A percentile compares a stretch with the other conserved stretches of the same genome.
These are phyloP conservation scores for Tillandsia fasciculata DNA, from an alignment of 176 grass and related monocot genomes.

Conservation along the genomic window DNA sequence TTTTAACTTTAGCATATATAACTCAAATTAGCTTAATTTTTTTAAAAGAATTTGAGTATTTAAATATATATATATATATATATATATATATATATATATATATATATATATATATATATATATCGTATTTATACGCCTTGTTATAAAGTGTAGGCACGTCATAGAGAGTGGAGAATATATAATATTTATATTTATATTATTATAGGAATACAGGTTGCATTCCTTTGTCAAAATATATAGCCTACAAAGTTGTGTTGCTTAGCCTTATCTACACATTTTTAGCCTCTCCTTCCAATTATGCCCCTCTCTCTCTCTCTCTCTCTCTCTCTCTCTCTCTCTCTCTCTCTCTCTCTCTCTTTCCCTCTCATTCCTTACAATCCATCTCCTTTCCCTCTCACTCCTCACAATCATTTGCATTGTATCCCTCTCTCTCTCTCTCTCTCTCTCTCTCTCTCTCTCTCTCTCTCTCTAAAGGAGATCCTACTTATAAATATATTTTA, in stretches of 20 bases:
- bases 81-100: too few species aligned
- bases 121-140: too few species aligned
- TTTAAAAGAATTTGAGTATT: too few species aligned
- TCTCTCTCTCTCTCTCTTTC: conserved; percentile 16
- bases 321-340: conserved; percentile 7
- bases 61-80: too few species aligned
- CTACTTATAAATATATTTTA: too few species aligned
- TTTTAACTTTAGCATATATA: too few species aligned
- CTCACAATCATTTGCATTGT: conserved; percentile 6
- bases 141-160: too few species aligned
- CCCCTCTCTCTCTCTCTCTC: background rate
- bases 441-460: conserved; percentile 19
- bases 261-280: background rate
- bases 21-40: too few species aligned
- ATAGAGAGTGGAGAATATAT: too few species aligned
- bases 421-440: background rate
- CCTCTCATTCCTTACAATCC: background rate
- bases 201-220: background rate
- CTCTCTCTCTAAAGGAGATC: conserved; percentile 10
- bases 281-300: background rate
- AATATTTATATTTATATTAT: too few species aligned
- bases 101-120: too few species aligned
- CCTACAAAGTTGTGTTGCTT: background rate
- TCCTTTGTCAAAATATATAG: background rate
- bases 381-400: conserved; percentile 12